These are phyloP conservation scores for Tylopilus orsonianus DNA, from an alignment of 1,284 basidiomycete genomes.

Conservation along the genomic window DNA sequence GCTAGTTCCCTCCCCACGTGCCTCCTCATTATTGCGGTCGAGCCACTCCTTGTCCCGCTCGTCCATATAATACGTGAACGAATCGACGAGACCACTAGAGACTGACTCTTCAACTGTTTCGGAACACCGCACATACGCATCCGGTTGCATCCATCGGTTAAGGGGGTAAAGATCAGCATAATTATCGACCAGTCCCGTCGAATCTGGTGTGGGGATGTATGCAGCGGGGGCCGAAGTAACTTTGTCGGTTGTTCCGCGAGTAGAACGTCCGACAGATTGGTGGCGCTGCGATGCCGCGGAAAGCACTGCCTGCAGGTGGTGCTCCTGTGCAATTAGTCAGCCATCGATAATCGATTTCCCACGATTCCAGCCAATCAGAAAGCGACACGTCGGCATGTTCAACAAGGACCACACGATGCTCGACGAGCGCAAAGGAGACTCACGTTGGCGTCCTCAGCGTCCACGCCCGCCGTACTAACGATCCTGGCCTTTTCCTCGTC, in stretches of 20 bases:
- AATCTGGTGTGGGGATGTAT: conserved; percentile 91
- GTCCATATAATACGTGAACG: conserved; percentile 91
- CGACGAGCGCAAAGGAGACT: conserved; percentile 44
- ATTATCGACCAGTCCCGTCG: conserved; percentile 76
- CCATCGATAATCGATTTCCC: conserved; percentile 55
- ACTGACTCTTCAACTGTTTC: conserved; percentile 85
- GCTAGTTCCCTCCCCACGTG: conserved; percentile 82
- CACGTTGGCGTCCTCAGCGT: conserved; percentile 87
- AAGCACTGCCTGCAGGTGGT: conserved; percentile 87
- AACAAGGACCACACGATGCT: conserved; percentile 44
- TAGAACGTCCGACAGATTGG: conserved; percentile 42
- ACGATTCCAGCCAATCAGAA: conserved; percentile 47
- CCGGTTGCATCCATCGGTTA: conserved; percentile 72
- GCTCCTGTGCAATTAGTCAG: conserved; percentile 79
- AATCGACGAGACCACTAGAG: conserved; percentile 55
- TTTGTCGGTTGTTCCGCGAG: conserved; percentile 45
- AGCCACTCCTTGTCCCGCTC: conserved; percentile 97
- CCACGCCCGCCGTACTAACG: conserved; percentile 67
- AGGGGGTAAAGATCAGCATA: conserved; percentile 74
- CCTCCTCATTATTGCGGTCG: conserved; percentile 86
- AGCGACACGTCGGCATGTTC: conserved; percentile 43
- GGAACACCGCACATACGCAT: conserved; percentile 82
- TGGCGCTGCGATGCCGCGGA: conserved; percentile 68
- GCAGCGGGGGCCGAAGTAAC: conserved; percentile 51
- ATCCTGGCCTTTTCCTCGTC: conserved; percentile 77